These are phyloP conservation scores for Gossypium schwendimanii DNA, from an alignment of 441 rosid species.

Conservation along the genomic window DNA sequence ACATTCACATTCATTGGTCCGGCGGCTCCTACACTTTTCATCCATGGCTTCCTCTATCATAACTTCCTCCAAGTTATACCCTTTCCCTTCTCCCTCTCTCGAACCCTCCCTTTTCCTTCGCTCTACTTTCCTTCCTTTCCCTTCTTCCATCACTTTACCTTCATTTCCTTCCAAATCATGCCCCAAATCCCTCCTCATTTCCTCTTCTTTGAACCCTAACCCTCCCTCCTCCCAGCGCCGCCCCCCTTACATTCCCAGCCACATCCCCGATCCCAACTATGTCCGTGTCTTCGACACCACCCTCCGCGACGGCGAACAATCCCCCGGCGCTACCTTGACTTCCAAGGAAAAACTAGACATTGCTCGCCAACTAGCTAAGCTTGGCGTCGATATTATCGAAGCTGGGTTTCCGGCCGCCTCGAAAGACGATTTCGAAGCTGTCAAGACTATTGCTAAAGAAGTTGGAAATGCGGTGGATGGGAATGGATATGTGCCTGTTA, in stretches of 20 bases:
- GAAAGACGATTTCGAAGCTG: conserved; percentile 77
- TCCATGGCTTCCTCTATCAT: conserved; percentile 12
- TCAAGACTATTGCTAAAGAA: conserved; percentile 54
- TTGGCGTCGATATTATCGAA: conserved; percentile 85
- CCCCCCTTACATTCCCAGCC: conserved; percentile 65
- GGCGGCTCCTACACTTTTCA: neutral
- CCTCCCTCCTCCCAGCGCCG: conserved; percentile 26
- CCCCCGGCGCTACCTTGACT: conserved; percentile 82
- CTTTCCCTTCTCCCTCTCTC: neutral
- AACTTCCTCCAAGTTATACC: neutral
- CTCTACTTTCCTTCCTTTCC: neutral
- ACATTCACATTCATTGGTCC: too few species aligned
- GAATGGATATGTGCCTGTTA: conserved; percentile 74
- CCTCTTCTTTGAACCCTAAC: conserved; percentile 25
- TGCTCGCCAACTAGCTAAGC: conserved; percentile 73
- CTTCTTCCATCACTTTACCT: neutral
- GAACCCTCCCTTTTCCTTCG: neutral
- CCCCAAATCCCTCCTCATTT: conserved; percentile 20
- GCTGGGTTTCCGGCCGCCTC: conserved; percentile 92
- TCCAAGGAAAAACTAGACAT: conserved; percentile 79
- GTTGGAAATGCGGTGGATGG: conserved; percentile 54
- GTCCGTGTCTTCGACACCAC: conserved; percentile 94
- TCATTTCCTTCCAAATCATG: conserved; percentile 13
- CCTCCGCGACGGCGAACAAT: conserved; percentile 94
- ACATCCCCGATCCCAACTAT: conserved; percentile 61